A percentile compares a stretch with the other conserved stretches of the same genome.
These are phyloP conservation scores for Pythium phragmitis DNA, from an alignment of 352 stramenopile genomes.

Conservation along the genomic window DNA sequence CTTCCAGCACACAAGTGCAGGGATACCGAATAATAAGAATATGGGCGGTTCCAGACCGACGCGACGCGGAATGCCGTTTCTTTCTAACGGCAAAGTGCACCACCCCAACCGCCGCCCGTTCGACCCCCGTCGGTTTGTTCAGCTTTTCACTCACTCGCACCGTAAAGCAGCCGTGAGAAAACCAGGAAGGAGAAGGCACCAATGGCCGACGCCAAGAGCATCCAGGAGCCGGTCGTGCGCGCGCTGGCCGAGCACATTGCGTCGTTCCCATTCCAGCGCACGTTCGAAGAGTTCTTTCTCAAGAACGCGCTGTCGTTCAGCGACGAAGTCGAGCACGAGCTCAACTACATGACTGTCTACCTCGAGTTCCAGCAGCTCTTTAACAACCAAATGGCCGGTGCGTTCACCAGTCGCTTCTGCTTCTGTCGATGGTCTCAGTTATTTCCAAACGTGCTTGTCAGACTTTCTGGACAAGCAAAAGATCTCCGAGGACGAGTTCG, in stretches of 20 bases:
- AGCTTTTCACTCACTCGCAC: not conserved
- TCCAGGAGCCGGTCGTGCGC: conserved; percentile 58
- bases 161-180: too few species aligned
- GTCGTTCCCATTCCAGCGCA: conserved; percentile 53
- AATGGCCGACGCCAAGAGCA: conserved; percentile 35
- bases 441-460: conserved; percentile 8
- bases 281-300: conserved; percentile 79
- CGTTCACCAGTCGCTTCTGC: not conserved
- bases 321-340: conserved; percentile 62
- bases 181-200: too few species aligned
- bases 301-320: conserved; percentile 62
- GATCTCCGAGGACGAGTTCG: conserved; percentile 63
- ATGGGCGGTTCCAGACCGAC: not conserved
- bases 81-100: not conserved
- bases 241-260: conserved; percentile 65
- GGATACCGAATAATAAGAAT: too few species aligned
- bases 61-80: not conserved
- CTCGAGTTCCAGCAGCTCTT: conserved; percentile 71
- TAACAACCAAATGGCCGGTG: conserved; percentile 65
- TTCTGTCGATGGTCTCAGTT: not conserved
- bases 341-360: conserved; percentile 78
- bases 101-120: not conserved
- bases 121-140: not conserved
- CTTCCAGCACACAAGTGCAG: not conserved
- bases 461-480: conserved; percentile 51